A percentile compares a stretch with the other conserved stretches of the same genome.
These are phyloP conservation scores for Schoenoplectus triqueter DNA, from an alignment of 202 grass and related monocot species.

Conservation along the genomic window DNA sequence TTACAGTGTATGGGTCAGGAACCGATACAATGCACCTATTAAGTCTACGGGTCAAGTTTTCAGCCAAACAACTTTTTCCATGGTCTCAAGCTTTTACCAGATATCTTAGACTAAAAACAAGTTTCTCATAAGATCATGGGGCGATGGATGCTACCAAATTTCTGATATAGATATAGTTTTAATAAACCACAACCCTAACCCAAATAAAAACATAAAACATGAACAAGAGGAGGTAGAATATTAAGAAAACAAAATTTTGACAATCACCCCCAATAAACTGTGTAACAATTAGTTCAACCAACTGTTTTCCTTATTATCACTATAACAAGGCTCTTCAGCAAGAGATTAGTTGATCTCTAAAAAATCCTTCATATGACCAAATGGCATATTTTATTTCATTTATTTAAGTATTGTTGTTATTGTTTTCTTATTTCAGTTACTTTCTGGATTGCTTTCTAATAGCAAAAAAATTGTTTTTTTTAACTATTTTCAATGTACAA, in stretches of 20 bases:
- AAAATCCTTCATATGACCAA: background rate
- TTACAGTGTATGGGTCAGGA: background rate
- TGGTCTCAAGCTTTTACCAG: background rate
- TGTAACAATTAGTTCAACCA: background rate
- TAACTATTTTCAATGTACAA: conserved; percentile 6
- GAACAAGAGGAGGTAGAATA: background rate
- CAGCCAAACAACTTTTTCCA: background rate
- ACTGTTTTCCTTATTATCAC: background rate
- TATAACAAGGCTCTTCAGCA: background rate
- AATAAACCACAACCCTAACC: background rate
- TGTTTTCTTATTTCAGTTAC: background rate
- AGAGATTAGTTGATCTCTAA: background rate
- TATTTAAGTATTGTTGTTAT: background rate
- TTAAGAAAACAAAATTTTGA: background rate
- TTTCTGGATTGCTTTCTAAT: background rate
- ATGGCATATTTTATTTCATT: background rate
- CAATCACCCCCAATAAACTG: background rate
- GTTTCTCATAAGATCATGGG: background rate
- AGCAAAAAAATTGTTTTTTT: background rate
- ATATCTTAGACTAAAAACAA: background rate
- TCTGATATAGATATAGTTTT: background rate
- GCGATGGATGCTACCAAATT: background rate
- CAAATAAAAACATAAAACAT: background rate
- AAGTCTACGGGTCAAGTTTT: background rate
- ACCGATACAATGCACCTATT: background rate